A percentile compares a stretch with the other conserved stretches of the same genome.
Conservation (phyloP, 768 basidiomycete species). For the Mycena galopus region DNA sequence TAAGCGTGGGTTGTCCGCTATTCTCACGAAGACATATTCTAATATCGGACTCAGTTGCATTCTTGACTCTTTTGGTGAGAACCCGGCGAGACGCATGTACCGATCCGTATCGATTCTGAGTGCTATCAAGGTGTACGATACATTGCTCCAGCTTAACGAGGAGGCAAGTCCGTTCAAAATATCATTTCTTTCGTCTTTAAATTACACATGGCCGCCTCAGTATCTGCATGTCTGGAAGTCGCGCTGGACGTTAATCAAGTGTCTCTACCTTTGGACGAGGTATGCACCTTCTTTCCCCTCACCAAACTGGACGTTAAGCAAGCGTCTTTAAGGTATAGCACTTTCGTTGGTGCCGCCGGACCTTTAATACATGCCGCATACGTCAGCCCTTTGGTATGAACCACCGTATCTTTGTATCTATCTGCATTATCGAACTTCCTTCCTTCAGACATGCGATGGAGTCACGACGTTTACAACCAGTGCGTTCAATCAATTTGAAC, state of each 20-base stretch:
- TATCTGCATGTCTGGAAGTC: conserved; percentile 30
- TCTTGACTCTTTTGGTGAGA: conserved; percentile 23
- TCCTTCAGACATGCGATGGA: not conserved
- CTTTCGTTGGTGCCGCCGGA: not conserved
- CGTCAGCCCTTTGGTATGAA: not conserved
- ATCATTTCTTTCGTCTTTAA: not conserved
- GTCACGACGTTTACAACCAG: conserved; percentile 8
- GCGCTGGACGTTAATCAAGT: conserved; percentile 25
- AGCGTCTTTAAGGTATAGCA: conserved; percentile 23
- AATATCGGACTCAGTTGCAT: not conserved
- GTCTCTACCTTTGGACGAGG: conserved; percentile 30
- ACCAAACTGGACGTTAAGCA: conserved; percentile 16
- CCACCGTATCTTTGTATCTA: not conserved
- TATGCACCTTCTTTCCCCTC: not conserved
- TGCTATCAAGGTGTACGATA: conserved; percentile 24
- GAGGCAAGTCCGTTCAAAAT: conserved; percentile 8
- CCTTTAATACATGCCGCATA: not conserved
- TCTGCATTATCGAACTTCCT: not conserved
- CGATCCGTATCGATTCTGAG: not conserved
- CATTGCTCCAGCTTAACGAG: conserved; percentile 24
- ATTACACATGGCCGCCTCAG: not conserved
- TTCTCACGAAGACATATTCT: not conserved
- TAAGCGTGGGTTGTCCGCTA: not conserved
- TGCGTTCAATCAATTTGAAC: not conserved
- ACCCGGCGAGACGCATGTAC: not conserved